Evolutionary conservation across 129 eudicot species (phyloP), one percentile per base, ranked within the genome.

Genomic region (carrot (Daucus carota)): DNA sequence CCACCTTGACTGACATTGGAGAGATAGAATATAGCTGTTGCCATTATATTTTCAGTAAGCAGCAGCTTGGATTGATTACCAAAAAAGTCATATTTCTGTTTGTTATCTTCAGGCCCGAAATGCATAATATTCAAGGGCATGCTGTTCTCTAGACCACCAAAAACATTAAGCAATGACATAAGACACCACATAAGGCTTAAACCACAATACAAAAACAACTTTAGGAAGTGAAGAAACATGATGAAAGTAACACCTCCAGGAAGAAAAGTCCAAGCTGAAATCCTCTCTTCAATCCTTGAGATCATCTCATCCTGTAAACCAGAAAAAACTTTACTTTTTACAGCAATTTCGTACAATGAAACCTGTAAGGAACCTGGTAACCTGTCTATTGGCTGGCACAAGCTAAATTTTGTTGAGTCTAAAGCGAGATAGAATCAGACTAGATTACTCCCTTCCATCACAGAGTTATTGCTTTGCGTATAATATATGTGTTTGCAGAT

Each of bases 231-330:
- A 48, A 83, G 47, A 38, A 60, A 50, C 77, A 79, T 17, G 20
- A 28, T 33, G n/a, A 68, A 69, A 43, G 54, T 16, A 66, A 28
- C 31, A 93, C 98, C 96, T 86, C 81, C 77, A 13, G 98, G 97
- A 69, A 93, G 91, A 87, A 90, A 89, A 70, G 91, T 93, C 98
- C 98, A 93, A 38, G 96, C 96, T 29, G 96, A 93, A 83, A 91
- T 87, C 76, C 84, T 82, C 72, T 89, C 92, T 81, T 89, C 97
- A 62, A 93, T 81, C 75, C 85, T 83, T 62, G 85, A 69, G 72
- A 77, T 79, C 38, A 85, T 60, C 82, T 85, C 92, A 85, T 93
- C 92, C 96, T 93, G 78, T 63, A 24, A 57, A 71, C 75, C 68
- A 70, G 10, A 80, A 9, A n/a, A 77, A 22, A 26, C 13, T 68